Conservation (phyloP, 768 basidiomycete species). For the Pisolithus orientalis region DNA sequence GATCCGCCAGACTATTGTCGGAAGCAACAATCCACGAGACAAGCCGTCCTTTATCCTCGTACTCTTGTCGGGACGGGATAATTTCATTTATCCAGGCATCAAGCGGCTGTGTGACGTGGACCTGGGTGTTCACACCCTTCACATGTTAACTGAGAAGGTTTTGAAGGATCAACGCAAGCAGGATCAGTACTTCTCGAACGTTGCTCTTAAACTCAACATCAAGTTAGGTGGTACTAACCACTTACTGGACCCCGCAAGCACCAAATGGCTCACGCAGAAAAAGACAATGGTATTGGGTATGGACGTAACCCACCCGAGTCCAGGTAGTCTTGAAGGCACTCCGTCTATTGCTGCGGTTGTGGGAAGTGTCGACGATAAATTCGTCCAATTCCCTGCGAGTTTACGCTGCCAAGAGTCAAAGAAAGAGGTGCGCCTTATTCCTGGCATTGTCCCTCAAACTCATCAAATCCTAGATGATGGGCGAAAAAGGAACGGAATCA, state of each 20-base stretch:
- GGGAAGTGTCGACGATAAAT: constrained; percentile 61
- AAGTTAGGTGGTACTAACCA: constrained; percentile 84
- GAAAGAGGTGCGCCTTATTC: constrained; percentile 16
- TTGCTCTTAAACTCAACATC: constrained; percentile 75
- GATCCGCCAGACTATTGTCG: constrained; percentile 38
- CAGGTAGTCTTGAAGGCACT: constrained; percentile 58
- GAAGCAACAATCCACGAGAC: constrained; percentile 15
- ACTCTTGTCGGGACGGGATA: constrained; percentile 60
- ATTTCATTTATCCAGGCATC: constrained; percentile 74
- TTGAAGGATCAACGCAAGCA: constrained; percentile 48
- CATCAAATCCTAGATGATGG: constrained; percentile 43
- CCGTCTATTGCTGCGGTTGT: constrained; percentile 84
- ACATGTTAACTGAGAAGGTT: constrained; percentile 62
- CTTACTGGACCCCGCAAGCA: constrained; percentile 50
- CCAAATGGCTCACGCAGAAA: constrained; percentile 59
- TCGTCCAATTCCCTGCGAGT: constrained; percentile 76
- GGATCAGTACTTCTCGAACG: constrained; percentile 78
- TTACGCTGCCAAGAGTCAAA: constrained; percentile 51
- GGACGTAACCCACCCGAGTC: constrained; percentile 78
- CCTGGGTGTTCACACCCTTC: constrained; percentile 71
- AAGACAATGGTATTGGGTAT: constrained; percentile 83
- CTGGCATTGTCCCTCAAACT: neutral
- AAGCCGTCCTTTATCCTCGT: constrained; percentile 67
- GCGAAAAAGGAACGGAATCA: constrained; percentile 13
- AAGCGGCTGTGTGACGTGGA: constrained; percentile 72